These are phyloP conservation scores for Plasmodium gonderi DNA, from an alignment of 169 alveolate genomes.

Conservation along the genomic window DNA sequence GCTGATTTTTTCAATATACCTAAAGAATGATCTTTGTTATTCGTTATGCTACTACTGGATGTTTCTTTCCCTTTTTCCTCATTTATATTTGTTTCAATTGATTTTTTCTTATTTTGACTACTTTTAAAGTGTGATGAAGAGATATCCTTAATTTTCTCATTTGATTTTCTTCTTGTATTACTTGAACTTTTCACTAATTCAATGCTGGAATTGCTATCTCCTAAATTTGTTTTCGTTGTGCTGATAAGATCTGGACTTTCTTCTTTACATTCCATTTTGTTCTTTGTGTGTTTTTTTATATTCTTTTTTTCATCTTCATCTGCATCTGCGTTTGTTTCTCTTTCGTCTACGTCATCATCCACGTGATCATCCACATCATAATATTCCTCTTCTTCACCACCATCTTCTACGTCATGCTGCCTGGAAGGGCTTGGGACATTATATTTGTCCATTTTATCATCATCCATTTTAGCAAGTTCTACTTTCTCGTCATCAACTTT, in stretches of 20 bases:
- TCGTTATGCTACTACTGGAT: background rate
- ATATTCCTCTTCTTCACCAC: background rate
- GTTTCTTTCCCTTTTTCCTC: slow-evolving; percentile 7
- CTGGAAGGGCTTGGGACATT: too few relatives aligned
- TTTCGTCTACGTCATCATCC: slow-evolving; percentile 13
- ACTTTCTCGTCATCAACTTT: background rate
- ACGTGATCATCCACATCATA: background rate
- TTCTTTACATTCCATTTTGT: background rate
- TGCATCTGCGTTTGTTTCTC: slow-evolving; percentile 3
- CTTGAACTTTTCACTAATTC: background rate
- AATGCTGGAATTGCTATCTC: background rate
- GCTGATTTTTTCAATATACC: slow-evolving; percentile 16
- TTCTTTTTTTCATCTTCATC: slow-evolving; percentile 9
- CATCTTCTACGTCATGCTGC: background rate
- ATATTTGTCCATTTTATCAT: too few relatives aligned
- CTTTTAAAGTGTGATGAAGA: slow-evolving; percentile 10
- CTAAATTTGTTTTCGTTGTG: background rate
- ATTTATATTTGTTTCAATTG: background rate
- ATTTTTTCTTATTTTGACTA: slow-evolving; percentile 16
- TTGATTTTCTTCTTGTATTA: slow-evolving; percentile 11
- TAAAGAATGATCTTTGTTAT: background rate
- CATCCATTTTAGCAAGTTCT: too few relatives aligned
- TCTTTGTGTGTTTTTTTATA: background rate
- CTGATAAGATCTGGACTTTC: background rate
- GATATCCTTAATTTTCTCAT: slow-evolving; percentile 26